A percentile compares a stretch with the other conserved stretches of the same genome.
Conservation (phyloP, 169 alveolate genomes). For the Plasmodium cynomolgi region DNA sequence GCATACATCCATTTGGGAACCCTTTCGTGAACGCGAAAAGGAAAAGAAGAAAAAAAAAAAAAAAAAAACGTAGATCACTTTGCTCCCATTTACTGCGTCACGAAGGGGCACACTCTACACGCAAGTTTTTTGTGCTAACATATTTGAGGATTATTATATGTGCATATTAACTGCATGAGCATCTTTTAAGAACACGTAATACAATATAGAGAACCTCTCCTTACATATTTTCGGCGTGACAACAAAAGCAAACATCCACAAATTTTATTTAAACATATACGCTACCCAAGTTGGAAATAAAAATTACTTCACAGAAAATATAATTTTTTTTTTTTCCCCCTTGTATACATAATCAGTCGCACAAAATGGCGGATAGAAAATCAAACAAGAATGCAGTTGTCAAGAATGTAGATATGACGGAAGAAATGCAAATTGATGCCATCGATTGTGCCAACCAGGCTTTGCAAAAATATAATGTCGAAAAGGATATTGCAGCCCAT, state of each 20-base stretch:
- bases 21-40: background rate
- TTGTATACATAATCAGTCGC: background rate
- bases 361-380: slow-evolving; percentile 79
- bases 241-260: background rate
- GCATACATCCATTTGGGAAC: background rate
- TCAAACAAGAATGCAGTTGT: slow-evolving; percentile 88
- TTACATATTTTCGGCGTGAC: background rate
- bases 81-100: background rate
- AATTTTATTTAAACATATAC: background rate
- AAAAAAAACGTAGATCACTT: background rate
- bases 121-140: background rate
- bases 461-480: slow-evolving; percentile 94
- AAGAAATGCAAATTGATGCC: slow-evolving; percentile 98
- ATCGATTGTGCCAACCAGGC: slow-evolving; percentile 99
- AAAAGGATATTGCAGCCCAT: slow-evolving; percentile 98
- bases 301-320: background rate
- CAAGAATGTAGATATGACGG: slow-evolving; percentile 99
- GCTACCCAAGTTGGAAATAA: background rate
- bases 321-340: background rate
- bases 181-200: background rate
- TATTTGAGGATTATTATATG: background rate
- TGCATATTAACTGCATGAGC: background rate
- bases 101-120: background rate
- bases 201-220: background rate
- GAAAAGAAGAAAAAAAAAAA: background rate